Conservation (phyloP, 2,329 filamentous ascomycete genomes). For the Domatiomyces catenatus region DNA sequence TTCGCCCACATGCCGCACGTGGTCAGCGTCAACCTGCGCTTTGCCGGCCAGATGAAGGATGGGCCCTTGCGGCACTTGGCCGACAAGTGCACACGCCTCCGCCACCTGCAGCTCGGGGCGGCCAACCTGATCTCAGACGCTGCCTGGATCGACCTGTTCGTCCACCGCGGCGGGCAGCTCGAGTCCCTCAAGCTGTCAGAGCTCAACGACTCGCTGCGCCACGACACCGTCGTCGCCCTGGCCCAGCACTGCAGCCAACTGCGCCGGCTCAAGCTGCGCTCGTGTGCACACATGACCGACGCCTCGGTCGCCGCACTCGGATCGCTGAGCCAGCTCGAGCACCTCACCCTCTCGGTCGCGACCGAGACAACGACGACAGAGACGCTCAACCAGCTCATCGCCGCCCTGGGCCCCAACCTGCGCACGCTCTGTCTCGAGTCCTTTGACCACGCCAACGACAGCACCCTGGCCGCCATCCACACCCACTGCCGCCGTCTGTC, state of each 20-base stretch:
- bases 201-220: constrained; percentile 66
- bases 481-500: constrained; percentile 48
- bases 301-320: constrained; percentile 51
- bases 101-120: constrained; percentile 62
- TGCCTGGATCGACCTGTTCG: constrained; percentile 58
- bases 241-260: constrained; percentile 51
- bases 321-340: constrained; percentile 47
- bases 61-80: constrained; percentile 66
- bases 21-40: constrained; percentile 57
- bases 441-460: constrained; percentile 32
- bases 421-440: constrained; percentile 61
- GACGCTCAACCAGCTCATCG: constrained; percentile 46
- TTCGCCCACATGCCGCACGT: constrained; percentile 60
- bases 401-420: constrained; percentile 48
- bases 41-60: constrained; percentile 86
- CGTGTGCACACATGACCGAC: constrained; percentile 60
- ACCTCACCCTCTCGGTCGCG: constrained; percentile 58
- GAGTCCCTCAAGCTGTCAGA: constrained; percentile 63
- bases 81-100: constrained; percentile 53
- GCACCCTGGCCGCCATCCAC: constrained; percentile 56
- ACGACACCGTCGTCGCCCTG: constrained; percentile 51
- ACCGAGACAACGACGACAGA: constrained; percentile 40
- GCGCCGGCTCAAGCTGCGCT: constrained; percentile 59
- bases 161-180: constrained; percentile 48
- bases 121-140: constrained; percentile 67